Conservation (phyloP, 169 alveolate genomes). For the Condylostoma magnum region DNA sequence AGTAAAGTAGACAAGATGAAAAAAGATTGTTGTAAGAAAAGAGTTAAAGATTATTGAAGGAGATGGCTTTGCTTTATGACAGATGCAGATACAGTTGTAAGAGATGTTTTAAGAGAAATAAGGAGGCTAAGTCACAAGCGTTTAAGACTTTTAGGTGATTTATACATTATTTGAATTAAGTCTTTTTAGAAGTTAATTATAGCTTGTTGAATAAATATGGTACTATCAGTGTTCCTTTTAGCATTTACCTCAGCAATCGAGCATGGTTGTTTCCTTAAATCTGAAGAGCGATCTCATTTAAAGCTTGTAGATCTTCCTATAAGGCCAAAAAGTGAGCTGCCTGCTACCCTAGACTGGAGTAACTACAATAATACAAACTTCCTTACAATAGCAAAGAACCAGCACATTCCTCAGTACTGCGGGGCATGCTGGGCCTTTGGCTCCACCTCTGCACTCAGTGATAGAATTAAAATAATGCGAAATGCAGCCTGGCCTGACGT, state of each 20-base stretch:
- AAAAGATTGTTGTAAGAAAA: background rate
- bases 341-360: conserved; percentile 52
- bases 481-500: conserved; percentile 70
- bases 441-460: conserved; percentile 55
- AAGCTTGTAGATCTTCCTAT: no score
- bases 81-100: background rate
- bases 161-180: no score
- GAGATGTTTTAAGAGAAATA: background rate
- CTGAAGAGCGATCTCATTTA: no score
- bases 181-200: no score
- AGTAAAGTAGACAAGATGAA: background rate
- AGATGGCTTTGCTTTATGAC: background rate
- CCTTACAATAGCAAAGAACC: conserved; percentile 54
- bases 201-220: no score
- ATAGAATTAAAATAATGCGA: conserved; percentile 62
- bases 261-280: no score
- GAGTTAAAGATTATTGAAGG: background rate
- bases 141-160: conserved; percentile 22
- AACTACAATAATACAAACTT: conserved; percentile 58
- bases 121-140: background rate
- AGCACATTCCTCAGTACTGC: conserved; percentile 71
- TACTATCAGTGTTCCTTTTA: no score
- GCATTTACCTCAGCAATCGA: no score
- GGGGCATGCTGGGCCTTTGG: conserved; percentile 81
- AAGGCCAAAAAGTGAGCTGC: conserved; percentile 31